phyloP scores from a whole-genome alignment of 75 land plant genomes.

The Sequoiadendron giganteum region DNA sequence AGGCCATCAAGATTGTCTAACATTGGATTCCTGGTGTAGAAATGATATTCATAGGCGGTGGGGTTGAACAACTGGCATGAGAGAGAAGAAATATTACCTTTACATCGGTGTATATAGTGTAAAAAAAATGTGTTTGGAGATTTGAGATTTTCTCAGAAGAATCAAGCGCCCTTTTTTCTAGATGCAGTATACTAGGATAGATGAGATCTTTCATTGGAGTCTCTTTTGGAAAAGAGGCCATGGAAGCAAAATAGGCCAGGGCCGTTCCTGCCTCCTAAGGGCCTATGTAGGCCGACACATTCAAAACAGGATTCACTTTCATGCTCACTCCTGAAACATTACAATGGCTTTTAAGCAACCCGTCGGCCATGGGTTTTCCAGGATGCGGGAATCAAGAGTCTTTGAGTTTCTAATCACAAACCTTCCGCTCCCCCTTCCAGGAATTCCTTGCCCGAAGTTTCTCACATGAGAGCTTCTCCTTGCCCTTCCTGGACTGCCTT shows the following conservation, averaged over 20 bases:
- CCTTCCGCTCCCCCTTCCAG: not conserved
- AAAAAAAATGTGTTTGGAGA: not conserved
- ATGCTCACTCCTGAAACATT: not conserved
- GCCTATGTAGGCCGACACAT: constrained; percentile 6
- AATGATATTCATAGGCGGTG: not conserved
- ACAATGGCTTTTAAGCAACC: not conserved
- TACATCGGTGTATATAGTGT: not conserved
- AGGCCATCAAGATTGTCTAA: no score
- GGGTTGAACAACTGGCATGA: not conserved
- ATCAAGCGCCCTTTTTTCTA: not conserved
- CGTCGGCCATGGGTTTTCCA: not conserved
- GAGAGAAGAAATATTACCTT: not conserved
- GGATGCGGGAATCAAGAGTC: not conserved
- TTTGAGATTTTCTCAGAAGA: not conserved
- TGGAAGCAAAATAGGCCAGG: not conserved
- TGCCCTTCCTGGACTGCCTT: not conserved
- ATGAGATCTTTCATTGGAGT: not conserved
- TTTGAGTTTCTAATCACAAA: constrained; percentile 9
- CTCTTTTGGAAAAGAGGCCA: not conserved
- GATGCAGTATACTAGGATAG: not conserved
- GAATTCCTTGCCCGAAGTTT: not conserved
- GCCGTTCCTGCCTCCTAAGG: not conserved
- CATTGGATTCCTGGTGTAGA: not conserved
- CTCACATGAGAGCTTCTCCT: not conserved
- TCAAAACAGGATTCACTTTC: not conserved